phyloP scores from a whole-genome alignment of 495 filamentous ascomycete species.

The Saxispiralis lemnorum region DNA sequence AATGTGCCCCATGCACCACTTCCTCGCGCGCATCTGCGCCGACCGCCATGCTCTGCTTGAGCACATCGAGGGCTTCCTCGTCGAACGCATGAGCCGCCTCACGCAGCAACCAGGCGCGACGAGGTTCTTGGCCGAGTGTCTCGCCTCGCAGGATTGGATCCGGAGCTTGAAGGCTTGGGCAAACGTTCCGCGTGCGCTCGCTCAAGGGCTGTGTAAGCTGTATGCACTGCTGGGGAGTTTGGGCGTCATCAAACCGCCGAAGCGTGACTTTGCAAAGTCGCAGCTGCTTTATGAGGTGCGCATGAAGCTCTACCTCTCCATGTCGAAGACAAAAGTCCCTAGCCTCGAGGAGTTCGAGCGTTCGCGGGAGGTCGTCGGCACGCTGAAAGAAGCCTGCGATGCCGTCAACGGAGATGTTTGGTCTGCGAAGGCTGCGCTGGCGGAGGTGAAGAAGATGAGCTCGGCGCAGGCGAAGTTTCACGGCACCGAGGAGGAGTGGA shows the following conservation, averaged over 20 bases:
- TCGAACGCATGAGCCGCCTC: not conserved
- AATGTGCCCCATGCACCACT: conserved; percentile 80
- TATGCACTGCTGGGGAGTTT: conserved; percentile 50
- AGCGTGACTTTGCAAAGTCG: conserved; percentile 52
- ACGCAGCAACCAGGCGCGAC: not conserved
- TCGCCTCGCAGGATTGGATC: conserved; percentile 1
- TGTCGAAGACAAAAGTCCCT: conserved; percentile 61
- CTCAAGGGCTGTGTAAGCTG: conserved; percentile 26
- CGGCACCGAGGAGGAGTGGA: conserved; percentile 19
- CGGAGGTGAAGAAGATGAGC: conserved; percentile 17
- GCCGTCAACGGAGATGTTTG: conserved; percentile 13
- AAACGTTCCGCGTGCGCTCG: conserved; percentile 14
- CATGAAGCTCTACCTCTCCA: conserved; percentile 68
- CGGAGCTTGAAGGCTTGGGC: conserved; percentile 2
- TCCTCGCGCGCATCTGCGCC: conserved; percentile 18
- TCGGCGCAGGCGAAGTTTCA: conserved; percentile 14
- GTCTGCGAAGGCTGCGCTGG: conserved; percentile 16
- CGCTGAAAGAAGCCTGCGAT: conserved; percentile 20
- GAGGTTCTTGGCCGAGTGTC: conserved; percentile 1
- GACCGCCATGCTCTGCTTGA: not conserved
- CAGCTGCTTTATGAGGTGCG: conserved; percentile 64
- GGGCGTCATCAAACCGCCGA: conserved; percentile 36
- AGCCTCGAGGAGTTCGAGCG: conserved; percentile 41
- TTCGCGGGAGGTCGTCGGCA: conserved; percentile 26
- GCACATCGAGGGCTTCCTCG: conserved; percentile 1